A percentile compares a stretch with the other conserved stretches of the same genome.
Conservation (phyloP, 345 rosid genomes). For the Crucihimalaya himalaica region DNA sequence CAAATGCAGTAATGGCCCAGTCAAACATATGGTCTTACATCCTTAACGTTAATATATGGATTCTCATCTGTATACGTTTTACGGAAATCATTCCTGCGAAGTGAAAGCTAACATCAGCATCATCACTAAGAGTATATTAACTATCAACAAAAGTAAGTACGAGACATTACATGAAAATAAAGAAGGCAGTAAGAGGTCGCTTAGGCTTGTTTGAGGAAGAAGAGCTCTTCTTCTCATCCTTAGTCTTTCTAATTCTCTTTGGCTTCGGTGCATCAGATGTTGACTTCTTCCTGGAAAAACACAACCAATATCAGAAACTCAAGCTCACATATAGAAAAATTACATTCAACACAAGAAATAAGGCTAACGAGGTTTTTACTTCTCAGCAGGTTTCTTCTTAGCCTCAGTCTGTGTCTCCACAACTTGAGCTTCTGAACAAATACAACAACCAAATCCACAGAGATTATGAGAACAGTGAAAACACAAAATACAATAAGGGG, state of each 20-base stretch:
- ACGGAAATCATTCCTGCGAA: constrained; percentile 74
- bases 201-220: constrained; percentile 57
- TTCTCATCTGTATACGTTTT: constrained; percentile 61
- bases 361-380: constrained; percentile 38
- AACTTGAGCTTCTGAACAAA: constrained; percentile 68
- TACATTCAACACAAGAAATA: not conserved
- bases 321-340: not conserved
- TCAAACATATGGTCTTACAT: constrained; percentile 40
- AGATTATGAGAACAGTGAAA: not conserved
- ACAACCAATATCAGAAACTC: not conserved
- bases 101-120: constrained; percentile 2
- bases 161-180: constrained; percentile 64
- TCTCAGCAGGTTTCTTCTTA: constrained; percentile 68
- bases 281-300: constrained; percentile 57
- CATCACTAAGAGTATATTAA: not conserved
- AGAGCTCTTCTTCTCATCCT: constrained; percentile 41
- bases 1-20: not conserved
- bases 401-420: constrained; percentile 63
- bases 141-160: not conserved
- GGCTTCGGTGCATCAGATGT: constrained; percentile 66
- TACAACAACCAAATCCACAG: not conserved
- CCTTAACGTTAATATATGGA: constrained; percentile 58
- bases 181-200: constrained; percentile 89
- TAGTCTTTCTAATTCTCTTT: constrained; percentile 57
- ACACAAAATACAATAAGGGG: not conserved